A percentile compares a stretch with the other conserved stretches of the same genome.
Evolutionary conservation across 495 filamentous ascomycete genomes (phyloP).

Genomic region (Coniosporium apollinis): DNA sequence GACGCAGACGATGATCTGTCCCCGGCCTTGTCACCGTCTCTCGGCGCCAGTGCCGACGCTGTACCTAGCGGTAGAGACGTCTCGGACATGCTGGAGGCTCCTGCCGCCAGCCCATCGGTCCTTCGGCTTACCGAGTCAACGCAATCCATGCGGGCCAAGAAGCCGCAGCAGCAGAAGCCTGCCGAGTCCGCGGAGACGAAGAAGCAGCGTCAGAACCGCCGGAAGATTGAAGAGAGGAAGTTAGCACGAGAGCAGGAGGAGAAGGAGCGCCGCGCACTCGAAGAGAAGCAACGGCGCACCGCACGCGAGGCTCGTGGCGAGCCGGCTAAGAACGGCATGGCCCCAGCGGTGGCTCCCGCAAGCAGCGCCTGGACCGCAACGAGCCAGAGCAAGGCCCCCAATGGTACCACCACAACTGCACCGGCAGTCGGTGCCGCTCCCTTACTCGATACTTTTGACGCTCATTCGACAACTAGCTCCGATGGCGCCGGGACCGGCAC

Average conservation of each 20-base stretch:
- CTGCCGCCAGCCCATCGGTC: slow-evolving; percentile 49
- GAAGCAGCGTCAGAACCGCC: slow-evolving; percentile 77
- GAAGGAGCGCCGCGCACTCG: slow-evolving; percentile 46
- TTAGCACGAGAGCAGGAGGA: slow-evolving; percentile 54
- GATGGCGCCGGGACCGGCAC: slow-evolving; percentile 14
- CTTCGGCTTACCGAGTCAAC: slow-evolving; percentile 53
- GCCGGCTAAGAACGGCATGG: slow-evolving; percentile 53
- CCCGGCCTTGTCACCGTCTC: slow-evolving; percentile 12
- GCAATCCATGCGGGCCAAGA: slow-evolving; percentile 43
- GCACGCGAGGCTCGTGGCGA: slow-evolving; percentile 67
- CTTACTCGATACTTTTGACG: slow-evolving; percentile 64
- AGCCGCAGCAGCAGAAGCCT: slow-evolving; percentile 38
- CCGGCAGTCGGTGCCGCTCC: slow-evolving; percentile 25
- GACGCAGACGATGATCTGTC: slow-evolving; percentile 30
- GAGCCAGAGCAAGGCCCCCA: slow-evolving; percentile 5
- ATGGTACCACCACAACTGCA: slow-evolving; percentile 20
- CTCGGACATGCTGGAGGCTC: slow-evolving; percentile 75
- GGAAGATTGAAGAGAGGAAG: slow-evolving; percentile 64
- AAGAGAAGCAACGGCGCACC: slow-evolving; percentile 65
- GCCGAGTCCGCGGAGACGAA: slow-evolving; percentile 49
- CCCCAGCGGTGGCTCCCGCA: slow-evolving; percentile 35
- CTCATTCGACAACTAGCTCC: slow-evolving; percentile 23
- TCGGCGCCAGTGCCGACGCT: slow-evolving; percentile 30
- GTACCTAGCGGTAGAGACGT: slow-evolving; percentile 39
- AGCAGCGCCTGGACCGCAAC: slow-evolving; percentile 47